Conservation (phyloP, 179 eudicot species). For the Silene noctiflora region DNA sequence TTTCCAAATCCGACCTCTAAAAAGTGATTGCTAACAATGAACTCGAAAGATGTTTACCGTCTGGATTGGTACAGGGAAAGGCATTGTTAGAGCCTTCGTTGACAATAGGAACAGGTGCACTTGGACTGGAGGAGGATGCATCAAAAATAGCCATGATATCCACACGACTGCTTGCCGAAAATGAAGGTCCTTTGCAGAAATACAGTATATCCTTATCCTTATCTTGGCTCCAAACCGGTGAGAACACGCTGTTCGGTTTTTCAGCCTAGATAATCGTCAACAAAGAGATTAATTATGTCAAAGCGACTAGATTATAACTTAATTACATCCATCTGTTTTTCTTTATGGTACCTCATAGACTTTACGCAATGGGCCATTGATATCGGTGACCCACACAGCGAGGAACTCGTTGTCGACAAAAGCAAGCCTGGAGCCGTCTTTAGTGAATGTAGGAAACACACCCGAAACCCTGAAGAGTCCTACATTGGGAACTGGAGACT, state of each 20-base stretch:
- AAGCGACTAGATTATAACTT: too few species aligned
- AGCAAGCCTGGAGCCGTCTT: conserved; percentile 7
- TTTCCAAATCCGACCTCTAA: too few species aligned
- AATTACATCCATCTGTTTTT: too few species aligned
- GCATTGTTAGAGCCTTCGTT: background rate
- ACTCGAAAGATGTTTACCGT: too few species aligned
- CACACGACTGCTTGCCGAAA: background rate
- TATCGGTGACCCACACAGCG: conserved; percentile 7
- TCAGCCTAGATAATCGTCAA: too few species aligned
- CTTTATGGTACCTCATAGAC: conserved; percentile 2
- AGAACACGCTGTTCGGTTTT: background rate
- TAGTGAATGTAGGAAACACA: conserved; percentile 1
- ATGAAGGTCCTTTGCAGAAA: conserved; percentile 1
- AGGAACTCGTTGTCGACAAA: conserved; percentile 8
- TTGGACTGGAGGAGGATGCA: conserved; percentile 5
- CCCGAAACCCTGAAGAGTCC: conserved; percentile 8
- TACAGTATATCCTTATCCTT: conserved; percentile 9
- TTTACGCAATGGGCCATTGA: background rate
- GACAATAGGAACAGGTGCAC: background rate
- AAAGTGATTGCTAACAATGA: too few species aligned
- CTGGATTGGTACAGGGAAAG: conserved; percentile 9
- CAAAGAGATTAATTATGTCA: too few species aligned
- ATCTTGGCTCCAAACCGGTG: conserved; percentile 14
- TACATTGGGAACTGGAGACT: background rate
- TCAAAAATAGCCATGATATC: background rate